phyloP scores from a whole-genome alignment of 2,329 filamentous ascomycete species.

The Colletotrichum endophyticum region DNA sequence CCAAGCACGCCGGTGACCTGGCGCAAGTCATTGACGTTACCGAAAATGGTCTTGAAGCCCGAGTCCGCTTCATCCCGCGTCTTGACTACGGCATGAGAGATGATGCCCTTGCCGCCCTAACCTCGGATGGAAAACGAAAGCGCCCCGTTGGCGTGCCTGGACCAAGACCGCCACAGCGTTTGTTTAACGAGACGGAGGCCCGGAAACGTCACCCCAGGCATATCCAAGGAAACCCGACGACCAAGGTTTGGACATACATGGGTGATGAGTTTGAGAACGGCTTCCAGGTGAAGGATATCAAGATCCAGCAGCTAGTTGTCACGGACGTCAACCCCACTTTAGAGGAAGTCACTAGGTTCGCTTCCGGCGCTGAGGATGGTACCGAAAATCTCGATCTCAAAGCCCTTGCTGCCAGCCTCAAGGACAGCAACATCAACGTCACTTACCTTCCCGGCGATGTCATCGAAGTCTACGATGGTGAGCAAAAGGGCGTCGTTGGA shows the following conservation, averaged over 20 bases:
- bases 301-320: constrained; percentile 82
- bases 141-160: constrained; percentile 63
- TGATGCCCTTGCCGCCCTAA: constrained; percentile 57
- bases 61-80: constrained; percentile 85
- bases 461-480: constrained; percentile 95
- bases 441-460: constrained; percentile 91
- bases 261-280: constrained; percentile 91
- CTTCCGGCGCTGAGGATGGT: constrained; percentile 86
- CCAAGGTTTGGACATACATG: constrained; percentile 83
- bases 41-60: constrained; percentile 87
- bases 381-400: constrained; percentile 93
- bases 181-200: constrained; percentile 93
- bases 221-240: constrained; percentile 72
- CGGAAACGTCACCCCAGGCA: constrained; percentile 79
- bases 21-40: constrained; percentile 93
- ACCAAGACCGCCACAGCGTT: constrained; percentile 80
- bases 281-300: constrained; percentile 92
- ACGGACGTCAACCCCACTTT: constrained; percentile 92
- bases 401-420: constrained; percentile 87
- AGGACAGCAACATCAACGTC: constrained; percentile 80
- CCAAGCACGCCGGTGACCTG: constrained; percentile 86
- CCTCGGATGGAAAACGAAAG: constrained; percentile 78
- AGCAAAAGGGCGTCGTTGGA: constrained; percentile 90
- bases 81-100: constrained; percentile 91
- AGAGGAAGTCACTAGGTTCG: constrained; percentile 95